Conservation (phyloP, 768 basidiomycete genomes). For the Candolleomyces efflorescens region DNA sequence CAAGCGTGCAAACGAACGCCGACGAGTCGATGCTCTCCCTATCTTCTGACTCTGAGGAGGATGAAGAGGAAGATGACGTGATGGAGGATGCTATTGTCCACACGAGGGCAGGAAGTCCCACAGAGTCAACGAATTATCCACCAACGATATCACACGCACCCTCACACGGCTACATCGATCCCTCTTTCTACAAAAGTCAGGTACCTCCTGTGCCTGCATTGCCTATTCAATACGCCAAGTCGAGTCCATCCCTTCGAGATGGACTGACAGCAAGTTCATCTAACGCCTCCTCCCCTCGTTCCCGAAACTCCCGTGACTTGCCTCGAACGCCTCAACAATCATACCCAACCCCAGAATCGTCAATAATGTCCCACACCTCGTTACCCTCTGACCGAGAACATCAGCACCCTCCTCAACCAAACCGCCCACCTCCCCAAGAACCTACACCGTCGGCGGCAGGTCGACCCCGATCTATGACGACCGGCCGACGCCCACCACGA, state of each 20-base stretch:
- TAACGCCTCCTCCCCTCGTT: not conserved
- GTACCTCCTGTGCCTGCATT: slow-evolving; percentile 35
- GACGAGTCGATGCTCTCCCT: slow-evolving; percentile 11
- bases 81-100: slow-evolving; percentile 17
- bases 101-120: slow-evolving; percentile 36
- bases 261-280: slow-evolving; percentile 8
- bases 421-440: not conserved
- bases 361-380: not conserved
- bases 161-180: slow-evolving; percentile 40
- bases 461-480: slow-evolving; percentile 6
- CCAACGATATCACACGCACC: slow-evolving; percentile 38
- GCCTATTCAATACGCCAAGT: slow-evolving; percentile 24
- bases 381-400: not conserved
- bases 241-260: slow-evolving; percentile 11
- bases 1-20: slow-evolving; percentile 10
- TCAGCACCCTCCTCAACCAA: not conserved
- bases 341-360: not conserved
- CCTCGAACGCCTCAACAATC: not conserved
- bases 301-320: not conserved
- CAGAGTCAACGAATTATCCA: slow-evolving; percentile 45
- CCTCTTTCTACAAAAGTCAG: slow-evolving; percentile 32
- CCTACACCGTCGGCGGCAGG: not conserved
- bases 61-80: slow-evolving; percentile 27
- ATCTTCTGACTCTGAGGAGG: slow-evolving; percentile 26
- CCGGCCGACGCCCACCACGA: slow-evolving; percentile 3